Conservation (phyloP, 306 rosid genomes). For the Prunus mume region DNA sequence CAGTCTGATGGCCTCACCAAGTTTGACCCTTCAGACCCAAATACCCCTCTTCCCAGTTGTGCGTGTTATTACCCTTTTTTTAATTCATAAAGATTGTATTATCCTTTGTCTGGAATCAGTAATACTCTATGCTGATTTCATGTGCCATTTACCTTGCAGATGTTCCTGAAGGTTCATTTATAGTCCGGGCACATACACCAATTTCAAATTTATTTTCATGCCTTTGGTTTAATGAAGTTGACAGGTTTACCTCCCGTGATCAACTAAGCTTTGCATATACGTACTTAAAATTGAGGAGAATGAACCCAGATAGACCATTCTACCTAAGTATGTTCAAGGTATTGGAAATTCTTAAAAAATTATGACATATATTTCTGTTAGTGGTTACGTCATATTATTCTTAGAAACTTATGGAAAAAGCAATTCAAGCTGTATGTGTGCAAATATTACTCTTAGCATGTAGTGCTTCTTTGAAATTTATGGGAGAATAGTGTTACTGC, state of each 20-base stretch:
- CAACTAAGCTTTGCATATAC: slow-evolving; percentile 94
- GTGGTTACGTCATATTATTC: slow-evolving; percentile 10
- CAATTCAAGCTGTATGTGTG: no score
- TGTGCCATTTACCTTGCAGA: slow-evolving; percentile 41
- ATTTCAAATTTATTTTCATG: slow-evolving; percentile 91
- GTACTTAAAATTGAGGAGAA: slow-evolving; percentile 77
- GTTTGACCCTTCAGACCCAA: slow-evolving; percentile 59
- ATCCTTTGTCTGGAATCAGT: not conserved
- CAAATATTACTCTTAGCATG: no score
- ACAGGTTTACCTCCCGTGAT: slow-evolving; percentile 94
- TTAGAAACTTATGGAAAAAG: no score
- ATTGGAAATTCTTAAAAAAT: slow-evolving; percentile 8
- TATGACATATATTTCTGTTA: not conserved
- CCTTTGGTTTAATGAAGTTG: slow-evolving; percentile 96
- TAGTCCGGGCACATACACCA: slow-evolving; percentile 90
- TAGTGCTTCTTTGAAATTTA: no score
- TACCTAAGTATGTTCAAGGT: slow-evolving; percentile 87
- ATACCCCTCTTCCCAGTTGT: slow-evolving; percentile 80
- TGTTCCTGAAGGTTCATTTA: slow-evolving; percentile 97
- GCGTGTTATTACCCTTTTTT: slow-evolving; percentile 37
- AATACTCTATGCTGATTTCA: slow-evolving; percentile 19
- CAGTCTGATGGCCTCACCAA: slow-evolving; percentile 80
- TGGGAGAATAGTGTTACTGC: no score
- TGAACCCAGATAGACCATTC: slow-evolving; percentile 66
- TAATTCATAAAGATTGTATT: slow-evolving; percentile 24